Percentiles rank a stretch among this genome's conserved stretches.
Evolutionary conservation across 2,329 filamentous ascomycete genomes (phyloP).

Genomic region (Monosporascus sp.): DNA sequence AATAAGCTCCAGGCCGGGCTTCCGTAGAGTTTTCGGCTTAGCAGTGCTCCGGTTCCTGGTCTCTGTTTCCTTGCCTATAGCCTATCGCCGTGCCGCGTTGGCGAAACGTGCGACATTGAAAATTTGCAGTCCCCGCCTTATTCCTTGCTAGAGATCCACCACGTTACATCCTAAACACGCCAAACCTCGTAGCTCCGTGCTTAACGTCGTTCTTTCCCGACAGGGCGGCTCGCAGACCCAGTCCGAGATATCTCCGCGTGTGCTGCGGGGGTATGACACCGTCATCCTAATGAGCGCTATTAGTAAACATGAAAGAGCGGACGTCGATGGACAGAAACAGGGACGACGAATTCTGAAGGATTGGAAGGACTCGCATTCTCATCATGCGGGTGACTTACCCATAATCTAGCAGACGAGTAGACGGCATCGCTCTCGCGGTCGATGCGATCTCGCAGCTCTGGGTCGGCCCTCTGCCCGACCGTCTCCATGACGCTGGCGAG

Average conservation of each 20-base stretch:
- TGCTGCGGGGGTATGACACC: constrained; percentile 75
- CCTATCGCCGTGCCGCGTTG: too few species aligned
- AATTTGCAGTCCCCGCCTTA: neutral
- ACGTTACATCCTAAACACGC: constrained; percentile 76
- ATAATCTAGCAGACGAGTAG: constrained; percentile 82
- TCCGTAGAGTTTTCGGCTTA: too few species aligned
- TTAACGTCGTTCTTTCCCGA: constrained; percentile 59
- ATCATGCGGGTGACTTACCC: constrained; percentile 51
- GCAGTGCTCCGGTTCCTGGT: too few species aligned
- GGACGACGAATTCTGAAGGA: neutral
- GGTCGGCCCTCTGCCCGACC: constrained; percentile 78
- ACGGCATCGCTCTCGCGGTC: constrained; percentile 85
- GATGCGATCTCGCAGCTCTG: constrained; percentile 75
- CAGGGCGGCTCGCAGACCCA: constrained; percentile 68
- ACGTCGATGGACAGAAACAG: constrained; percentile 2
- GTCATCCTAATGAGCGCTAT: constrained; percentile 52
- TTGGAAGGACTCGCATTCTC: too few species aligned
- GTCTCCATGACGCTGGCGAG: constrained; percentile 90
- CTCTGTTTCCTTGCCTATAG: too few species aligned
- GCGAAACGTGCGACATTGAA: neutral
- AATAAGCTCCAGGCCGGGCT: too few species aligned
- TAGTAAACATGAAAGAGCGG: constrained; percentile 1
- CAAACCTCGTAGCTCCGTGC: constrained; percentile 63
- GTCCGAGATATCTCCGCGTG: constrained; percentile 65
- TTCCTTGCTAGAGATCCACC: neutral